phyloP scores from a whole-genome alignment of 2,329 filamentous ascomycete species.

The Sordariomycetes sp. region DNA sequence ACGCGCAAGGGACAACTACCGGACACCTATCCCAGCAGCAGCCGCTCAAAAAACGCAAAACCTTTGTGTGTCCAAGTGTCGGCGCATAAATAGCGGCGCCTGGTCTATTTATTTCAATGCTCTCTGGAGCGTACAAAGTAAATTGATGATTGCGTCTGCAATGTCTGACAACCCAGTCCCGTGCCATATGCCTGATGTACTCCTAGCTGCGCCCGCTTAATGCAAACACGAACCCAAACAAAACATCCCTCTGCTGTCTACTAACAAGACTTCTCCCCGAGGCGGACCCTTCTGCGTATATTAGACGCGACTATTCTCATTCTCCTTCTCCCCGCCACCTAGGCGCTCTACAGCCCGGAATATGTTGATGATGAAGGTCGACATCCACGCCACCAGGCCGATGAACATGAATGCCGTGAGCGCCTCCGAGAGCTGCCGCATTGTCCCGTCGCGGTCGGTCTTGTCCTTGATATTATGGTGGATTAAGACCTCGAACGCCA shows the following conservation, averaged over 20 bases:
- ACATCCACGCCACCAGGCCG: conserved; percentile 76
- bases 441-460: conserved; percentile 3
- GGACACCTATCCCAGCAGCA: neutral
- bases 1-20: too few species aligned
- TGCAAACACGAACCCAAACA: neutral
- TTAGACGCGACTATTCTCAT: conserved; percentile 9
- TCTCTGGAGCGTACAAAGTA: neutral
- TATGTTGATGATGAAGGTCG: conserved; percentile 79
- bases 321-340: conserved; percentile 35
- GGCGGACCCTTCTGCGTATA: neutral
- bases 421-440: conserved; percentile 36
- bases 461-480: conserved; percentile 31
- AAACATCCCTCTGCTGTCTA: neutral
- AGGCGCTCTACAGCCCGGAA: conserved; percentile 54
- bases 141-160: neutral
- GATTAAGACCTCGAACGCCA: conserved; percentile 78
- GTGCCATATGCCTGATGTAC: neutral
- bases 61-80: neutral
- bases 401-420: conserved; percentile 69
- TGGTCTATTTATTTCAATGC: neutral
- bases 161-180: neutral
- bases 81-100: neutral
- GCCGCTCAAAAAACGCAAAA: neutral
- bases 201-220: neutral
- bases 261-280: neutral